Conservation (phyloP, 345 rosid genomes). For the Physaria fendleri region DNA sequence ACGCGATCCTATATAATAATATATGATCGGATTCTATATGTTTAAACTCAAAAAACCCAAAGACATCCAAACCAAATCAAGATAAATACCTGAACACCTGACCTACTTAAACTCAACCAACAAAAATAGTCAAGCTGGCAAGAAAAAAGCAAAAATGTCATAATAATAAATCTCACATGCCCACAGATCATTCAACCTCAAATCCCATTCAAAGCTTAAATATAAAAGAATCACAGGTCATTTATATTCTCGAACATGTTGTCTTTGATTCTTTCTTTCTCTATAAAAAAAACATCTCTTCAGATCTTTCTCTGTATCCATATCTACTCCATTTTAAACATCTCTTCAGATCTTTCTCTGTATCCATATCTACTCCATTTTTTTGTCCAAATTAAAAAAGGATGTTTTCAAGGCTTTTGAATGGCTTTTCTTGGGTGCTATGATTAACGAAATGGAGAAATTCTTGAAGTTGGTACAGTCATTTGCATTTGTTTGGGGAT, state of each 20-base stretch:
- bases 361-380: background rate
- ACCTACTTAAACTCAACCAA: no score
- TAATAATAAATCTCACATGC: slow-evolving; percentile 18
- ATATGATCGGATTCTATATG: no score
- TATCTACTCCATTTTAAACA: background rate
- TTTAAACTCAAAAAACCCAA: no score
- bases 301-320: background rate
- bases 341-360: background rate
- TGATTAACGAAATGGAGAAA: no score
- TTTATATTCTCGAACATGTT: slow-evolving; percentile 18
- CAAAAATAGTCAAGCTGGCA: no score
- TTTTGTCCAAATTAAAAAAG: background rate
- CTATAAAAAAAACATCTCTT: background rate
- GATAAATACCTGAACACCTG: no score
- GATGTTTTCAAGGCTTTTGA: background rate
- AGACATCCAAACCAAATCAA: no score
- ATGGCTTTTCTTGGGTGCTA: no score
- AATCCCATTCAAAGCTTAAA: background rate
- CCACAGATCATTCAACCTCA: slow-evolving; percentile 21
- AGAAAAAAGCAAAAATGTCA: slow-evolving; percentile 9
- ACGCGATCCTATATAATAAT: no score
- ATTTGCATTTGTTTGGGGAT: no score
- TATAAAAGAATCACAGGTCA: slow-evolving; percentile 29
- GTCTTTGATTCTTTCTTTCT: background rate
- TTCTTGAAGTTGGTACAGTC: no score